These are phyloP conservation scores for Penicillium hesseltinei DNA, from an alignment of 2,329 filamentous ascomycete genomes.

Conservation along the genomic window DNA sequence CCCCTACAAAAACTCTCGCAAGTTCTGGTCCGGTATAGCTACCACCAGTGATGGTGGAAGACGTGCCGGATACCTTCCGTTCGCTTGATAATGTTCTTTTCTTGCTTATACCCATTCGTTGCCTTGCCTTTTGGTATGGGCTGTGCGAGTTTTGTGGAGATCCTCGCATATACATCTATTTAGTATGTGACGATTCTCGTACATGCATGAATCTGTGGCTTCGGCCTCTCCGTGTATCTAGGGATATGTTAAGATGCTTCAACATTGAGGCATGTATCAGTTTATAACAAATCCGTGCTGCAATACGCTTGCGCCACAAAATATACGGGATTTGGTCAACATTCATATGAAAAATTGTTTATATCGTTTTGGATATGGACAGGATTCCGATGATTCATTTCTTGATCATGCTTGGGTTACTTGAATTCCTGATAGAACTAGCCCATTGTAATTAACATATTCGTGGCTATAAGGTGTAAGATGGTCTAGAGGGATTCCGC, in stretches of 20 bases:
- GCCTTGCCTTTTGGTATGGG: not conserved
- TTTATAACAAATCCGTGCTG: not conserved
- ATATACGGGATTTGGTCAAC: not conserved
- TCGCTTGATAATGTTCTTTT: not conserved
- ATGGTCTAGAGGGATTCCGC: too few relatives aligned
- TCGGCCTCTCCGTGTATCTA: not conserved
- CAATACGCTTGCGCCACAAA: not conserved
- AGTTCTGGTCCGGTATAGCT: not conserved
- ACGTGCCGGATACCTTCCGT: not conserved
- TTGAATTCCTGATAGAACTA: not conserved
- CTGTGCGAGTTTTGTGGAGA: not conserved
- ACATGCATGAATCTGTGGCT: not conserved
- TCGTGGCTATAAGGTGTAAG: too few relatives aligned
- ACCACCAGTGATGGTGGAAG: not conserved
- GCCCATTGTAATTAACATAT: not conserved
- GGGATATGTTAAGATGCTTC: not conserved
- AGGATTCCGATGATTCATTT: not conserved
- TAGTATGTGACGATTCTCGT: not conserved
- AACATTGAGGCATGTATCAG: not conserved
- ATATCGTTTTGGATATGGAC: not conserved
- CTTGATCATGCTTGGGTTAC: not conserved
- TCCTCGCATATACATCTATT: not conserved
- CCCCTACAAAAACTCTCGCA: not conserved
- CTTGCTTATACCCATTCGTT: conserved; percentile 3
- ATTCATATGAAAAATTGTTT: not conserved